These are phyloP conservation scores for Rhodotorula glutinis DNA, from an alignment of 1,284 basidiomycete species.

Conservation along the genomic window DNA sequence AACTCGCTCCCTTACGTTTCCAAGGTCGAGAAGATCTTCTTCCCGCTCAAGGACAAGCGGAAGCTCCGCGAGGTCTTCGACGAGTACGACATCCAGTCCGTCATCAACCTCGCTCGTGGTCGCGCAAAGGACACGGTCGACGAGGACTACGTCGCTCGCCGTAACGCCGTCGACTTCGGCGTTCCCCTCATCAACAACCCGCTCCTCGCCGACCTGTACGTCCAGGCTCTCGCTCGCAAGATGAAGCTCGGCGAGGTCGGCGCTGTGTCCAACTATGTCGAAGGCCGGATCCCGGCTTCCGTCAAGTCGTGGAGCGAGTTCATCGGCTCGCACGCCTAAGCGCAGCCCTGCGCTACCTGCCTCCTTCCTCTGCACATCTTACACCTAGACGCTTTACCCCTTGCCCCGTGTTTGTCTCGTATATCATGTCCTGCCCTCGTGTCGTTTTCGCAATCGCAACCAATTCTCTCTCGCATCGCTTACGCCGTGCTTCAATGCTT, in stretches of 20 bases:
- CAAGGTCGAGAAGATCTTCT: conserved; percentile 81
- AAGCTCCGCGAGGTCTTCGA: conserved; percentile 72
- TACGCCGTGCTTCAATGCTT: no score
- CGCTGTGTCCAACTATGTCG: conserved; percentile 74
- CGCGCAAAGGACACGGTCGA: conserved; percentile 76
- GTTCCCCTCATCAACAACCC: conserved; percentile 84
- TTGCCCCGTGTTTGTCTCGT: background rate
- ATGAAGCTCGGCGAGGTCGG: conserved; percentile 82
- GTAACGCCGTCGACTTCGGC: conserved; percentile 52
- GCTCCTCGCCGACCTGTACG: conserved; percentile 82
- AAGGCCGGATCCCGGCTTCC: conserved; percentile 88
- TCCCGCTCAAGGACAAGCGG: conserved; percentile 96
- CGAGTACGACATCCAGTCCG: conserved; percentile 82
- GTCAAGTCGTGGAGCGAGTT: conserved; percentile 54
- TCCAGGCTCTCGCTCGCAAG: conserved; percentile 83
- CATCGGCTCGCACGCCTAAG: conserved; percentile 34
- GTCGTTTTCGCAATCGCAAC: background rate
- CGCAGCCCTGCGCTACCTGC: background rate
- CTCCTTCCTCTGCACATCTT: background rate
- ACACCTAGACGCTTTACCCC: background rate
- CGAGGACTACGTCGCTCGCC: conserved; percentile 93
- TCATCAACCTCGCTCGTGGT: conserved; percentile 85
- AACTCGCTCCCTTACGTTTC: conserved; percentile 73
- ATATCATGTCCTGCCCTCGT: background rate
- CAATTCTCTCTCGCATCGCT: background rate